Conservation (phyloP, 768 basidiomycete genomes). For the Roridomyces roridus region DNA sequence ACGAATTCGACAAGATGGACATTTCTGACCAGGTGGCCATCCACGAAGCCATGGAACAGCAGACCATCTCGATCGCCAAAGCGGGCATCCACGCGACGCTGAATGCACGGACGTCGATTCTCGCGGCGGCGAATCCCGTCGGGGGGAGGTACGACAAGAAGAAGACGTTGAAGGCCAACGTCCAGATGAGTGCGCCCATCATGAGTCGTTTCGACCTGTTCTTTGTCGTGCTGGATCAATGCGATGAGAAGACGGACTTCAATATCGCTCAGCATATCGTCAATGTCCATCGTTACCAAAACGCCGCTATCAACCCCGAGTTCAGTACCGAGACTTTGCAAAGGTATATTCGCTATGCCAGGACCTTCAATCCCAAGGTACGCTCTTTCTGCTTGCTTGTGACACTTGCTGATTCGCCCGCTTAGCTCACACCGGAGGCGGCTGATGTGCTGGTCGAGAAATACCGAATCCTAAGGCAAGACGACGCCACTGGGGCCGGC, state of each 20-base stretch:
- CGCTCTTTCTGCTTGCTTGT: neutral
- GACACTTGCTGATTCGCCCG: constrained; percentile 6
- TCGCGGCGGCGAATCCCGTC: constrained; percentile 98
- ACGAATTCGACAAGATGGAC: constrained; percentile 99
- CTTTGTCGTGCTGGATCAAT: constrained; percentile 98
- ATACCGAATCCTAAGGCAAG: constrained; percentile 89
- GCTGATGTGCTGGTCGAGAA: constrained; percentile 94
- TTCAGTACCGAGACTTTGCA: constrained; percentile 97
- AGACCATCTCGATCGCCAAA: constrained; percentile 98
- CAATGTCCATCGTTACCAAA: constrained; percentile 94
- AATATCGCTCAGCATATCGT: constrained; percentile 98
- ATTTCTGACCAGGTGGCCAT: constrained; percentile 98
- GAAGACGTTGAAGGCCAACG: constrained; percentile 87
- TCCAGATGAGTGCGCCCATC: constrained; percentile 98
- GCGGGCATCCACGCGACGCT: constrained; percentile 98
- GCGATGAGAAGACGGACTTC: constrained; percentile 89
- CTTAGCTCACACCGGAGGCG: constrained; percentile 89
- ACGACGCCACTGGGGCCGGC: constrained; percentile 87
- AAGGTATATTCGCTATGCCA: constrained; percentile 94
- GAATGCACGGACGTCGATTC: constrained; percentile 96
- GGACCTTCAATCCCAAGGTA: constrained; percentile 98
- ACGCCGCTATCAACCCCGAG: constrained; percentile 94
- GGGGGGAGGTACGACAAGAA: constrained; percentile 97
- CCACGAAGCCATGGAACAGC: constrained; percentile 99
- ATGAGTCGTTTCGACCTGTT: constrained; percentile 99